Base-by-base conservation (phyloP, 163 green algal genomes). In the Scenedesmus sp. region DNA sequence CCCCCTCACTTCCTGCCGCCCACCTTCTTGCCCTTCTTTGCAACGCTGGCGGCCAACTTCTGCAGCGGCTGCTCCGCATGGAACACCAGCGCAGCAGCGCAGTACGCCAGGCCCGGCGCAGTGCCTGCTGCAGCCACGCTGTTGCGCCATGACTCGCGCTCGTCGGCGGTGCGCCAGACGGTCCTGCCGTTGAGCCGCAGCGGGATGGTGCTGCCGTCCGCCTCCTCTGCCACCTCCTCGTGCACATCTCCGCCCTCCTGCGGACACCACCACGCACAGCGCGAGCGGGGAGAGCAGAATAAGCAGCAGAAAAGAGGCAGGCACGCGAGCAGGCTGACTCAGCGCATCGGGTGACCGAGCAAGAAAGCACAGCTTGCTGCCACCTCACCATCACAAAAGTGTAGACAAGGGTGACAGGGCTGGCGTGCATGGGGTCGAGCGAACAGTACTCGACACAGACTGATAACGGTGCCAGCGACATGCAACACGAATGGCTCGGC, bases 161-260 rank as follows among this genome's bases (percentile, higher is more conserved):
- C 88, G 1, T 33, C 15, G 24, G 44, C 68, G 33, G 72, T 59
- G n/a, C 40, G 46, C 88, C 88, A 92, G 0, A 92, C 40, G 43
- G 61, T 53, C 22, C 33, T 59, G 81, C 33, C 59, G 2, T 46
- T 43, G 18, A 83, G 44, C 56, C 61, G 26, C 9, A 51, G 43
- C 9, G 88, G 88, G 22, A 92, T 33, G 44, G 15, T 20, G 33
- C 18, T 10, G 13, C 20, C 33, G 30, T 85, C 72, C 3, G 70
- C 70, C 13, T 92, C 88, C 30, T 88, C 81, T 12, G 70, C 81
- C 0, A 85, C 88, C 61, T 86, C 88, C 46, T 92, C 88, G 20
- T 49, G 40, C 35, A 84, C 78, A 59, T 87, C 87, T 42, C 56
- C 49, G 37, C 85, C 70, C 10, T 53, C 35, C 73, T 91, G 51